Evolutionary conservation across 192 early-diverging fungal species (phyloP), one percentile per base, ranked within the genome.

Genomic region (Allomyces javanicus): DNA sequence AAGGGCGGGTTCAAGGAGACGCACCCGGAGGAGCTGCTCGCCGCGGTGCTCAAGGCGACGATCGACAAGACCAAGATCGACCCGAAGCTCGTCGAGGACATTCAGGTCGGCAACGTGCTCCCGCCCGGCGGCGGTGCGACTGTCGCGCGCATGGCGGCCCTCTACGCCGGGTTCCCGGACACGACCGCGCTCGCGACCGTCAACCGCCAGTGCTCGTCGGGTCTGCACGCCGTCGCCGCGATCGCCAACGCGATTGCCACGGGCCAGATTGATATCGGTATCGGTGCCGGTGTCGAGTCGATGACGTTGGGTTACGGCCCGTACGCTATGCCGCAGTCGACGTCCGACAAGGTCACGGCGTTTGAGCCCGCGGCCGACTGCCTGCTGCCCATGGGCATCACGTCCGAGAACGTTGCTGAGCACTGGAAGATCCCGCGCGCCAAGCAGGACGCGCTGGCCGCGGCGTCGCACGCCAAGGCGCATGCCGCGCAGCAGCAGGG

Each of bases 401-500:
- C 93, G 44, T 97, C 94, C 55, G 96, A 99, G 78, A 96, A 96
- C 78, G 96, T 99, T 64, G 89, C 93, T 62, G 72, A 78, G 40
- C 84, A 99, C 26, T 99, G 86, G 79, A 80, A 83, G 40, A 73
- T 99, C 40, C 77, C 86, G 44, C 90, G 96, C 70, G 73, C 71
- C n/a, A 85, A 87, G 72, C 94, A 99, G 79, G 94, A 99, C 75
- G 79, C 79, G 22, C 92, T 99, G 70, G 86, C 94, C 44, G 83
- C 90, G 25, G 76, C 79, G 61, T 93, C 90, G 65, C 91, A 94
- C 77, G 78, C 77, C 71, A 81, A 87, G 65, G 96, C 92, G 23
- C 78, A 83, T 66, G 78, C 77, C 67, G 94, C 96, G 61, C 92
- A 93, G 80, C 86, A 89, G 75, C 84, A 87, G 62, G 93, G 92